Conservation (phyloP, 495 filamentous ascomycete genomes). For the Aspergillus bridgeri region DNA sequence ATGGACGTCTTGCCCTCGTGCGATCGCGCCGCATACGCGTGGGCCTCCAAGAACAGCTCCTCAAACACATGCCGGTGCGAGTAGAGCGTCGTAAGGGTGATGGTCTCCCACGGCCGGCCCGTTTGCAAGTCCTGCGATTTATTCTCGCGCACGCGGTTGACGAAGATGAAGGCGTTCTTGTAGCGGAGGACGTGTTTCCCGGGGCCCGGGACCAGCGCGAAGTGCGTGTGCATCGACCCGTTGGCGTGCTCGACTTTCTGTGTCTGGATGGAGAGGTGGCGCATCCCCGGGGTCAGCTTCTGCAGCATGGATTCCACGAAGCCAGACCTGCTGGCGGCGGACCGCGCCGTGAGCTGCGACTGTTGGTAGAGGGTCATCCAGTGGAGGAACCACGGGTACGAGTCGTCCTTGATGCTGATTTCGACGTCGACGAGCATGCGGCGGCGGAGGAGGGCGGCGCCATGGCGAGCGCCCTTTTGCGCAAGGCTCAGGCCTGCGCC, state of each 20-base stretch:
- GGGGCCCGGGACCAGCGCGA: conserved; percentile 84
- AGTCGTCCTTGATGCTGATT: conserved; percentile 87
- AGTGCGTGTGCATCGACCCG: conserved; percentile 70
- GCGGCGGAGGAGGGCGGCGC: conserved; percentile 67
- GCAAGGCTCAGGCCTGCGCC: conserved; percentile 73
- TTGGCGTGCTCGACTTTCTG: conserved; percentile 55
- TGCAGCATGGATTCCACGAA: conserved; percentile 51
- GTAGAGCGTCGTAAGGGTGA: conserved; percentile 90
- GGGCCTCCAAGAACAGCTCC: conserved; percentile 80
- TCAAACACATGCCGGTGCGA: conserved; percentile 81
- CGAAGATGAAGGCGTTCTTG: conserved; percentile 77
- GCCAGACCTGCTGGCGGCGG: conserved; percentile 37
- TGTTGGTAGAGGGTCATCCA: conserved; percentile 87
- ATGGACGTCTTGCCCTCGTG: conserved; percentile 94
- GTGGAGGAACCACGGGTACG: conserved; percentile 88
- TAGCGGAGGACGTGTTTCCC: conserved; percentile 85
- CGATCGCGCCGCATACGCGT: conserved; percentile 66
- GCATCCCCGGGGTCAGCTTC: conserved; percentile 59
- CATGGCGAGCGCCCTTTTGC: conserved; percentile 66
- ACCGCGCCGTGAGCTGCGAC: conserved; percentile 44
- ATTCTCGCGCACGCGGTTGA: conserved; percentile 77
- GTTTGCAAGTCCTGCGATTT: conserved; percentile 67
- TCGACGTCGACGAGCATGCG: conserved; percentile 93
- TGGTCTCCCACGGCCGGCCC: conserved; percentile 88
- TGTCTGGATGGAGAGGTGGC: conserved; percentile 68